Evolutionary conservation across 345 rosid species (phyloP).

Genomic region (Hibiscus trionum): DNA sequence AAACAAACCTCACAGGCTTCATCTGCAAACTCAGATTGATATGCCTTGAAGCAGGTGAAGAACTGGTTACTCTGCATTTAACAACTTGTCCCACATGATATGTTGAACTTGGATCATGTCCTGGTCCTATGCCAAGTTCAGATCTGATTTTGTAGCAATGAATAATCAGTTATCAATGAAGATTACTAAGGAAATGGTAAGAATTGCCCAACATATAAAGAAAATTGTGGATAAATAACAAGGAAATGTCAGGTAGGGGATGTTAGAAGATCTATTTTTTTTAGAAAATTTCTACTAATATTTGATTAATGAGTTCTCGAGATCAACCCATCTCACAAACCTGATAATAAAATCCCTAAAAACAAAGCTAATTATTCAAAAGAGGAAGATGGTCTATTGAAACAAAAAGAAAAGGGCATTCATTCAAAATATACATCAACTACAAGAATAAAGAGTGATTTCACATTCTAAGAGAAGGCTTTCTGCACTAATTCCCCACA

Average conservation of each 20-base stretch:
- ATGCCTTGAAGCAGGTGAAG: slow-evolving; percentile 54
- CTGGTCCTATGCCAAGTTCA: slow-evolving; percentile 84
- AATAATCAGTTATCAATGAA: slow-evolving; percentile 16
- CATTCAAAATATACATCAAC: background rate
- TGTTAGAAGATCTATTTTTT: background rate
- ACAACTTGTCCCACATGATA: slow-evolving; percentile 93
- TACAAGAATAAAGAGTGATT: background rate
- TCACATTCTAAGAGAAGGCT: background rate
- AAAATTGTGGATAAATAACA: background rate
- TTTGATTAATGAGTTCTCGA: too few relatives aligned
- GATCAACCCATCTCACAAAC: too few relatives aligned
- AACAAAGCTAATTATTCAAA: too few relatives aligned
- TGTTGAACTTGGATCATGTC: slow-evolving; percentile 52
- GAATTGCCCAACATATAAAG: background rate
- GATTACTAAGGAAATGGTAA: slow-evolving; percentile 2
- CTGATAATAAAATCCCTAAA: too few relatives aligned
- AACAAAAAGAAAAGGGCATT: too few relatives aligned
- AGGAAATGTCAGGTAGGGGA: background rate
- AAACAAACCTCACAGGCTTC: slow-evolving; percentile 67
- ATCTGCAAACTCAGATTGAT: slow-evolving; percentile 79
- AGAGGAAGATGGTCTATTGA: too few relatives aligned
- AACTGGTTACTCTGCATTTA: slow-evolving; percentile 77
- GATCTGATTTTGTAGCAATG: slow-evolving; percentile 41
- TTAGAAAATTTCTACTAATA: too few relatives aligned
- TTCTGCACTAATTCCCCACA: background rate